A percentile compares a stretch with the other conserved stretches of the same genome.
Evolutionary conservation across 805 yeast species (phyloP).

Genomic region (Lipomyces yamanashiensis): DNA sequence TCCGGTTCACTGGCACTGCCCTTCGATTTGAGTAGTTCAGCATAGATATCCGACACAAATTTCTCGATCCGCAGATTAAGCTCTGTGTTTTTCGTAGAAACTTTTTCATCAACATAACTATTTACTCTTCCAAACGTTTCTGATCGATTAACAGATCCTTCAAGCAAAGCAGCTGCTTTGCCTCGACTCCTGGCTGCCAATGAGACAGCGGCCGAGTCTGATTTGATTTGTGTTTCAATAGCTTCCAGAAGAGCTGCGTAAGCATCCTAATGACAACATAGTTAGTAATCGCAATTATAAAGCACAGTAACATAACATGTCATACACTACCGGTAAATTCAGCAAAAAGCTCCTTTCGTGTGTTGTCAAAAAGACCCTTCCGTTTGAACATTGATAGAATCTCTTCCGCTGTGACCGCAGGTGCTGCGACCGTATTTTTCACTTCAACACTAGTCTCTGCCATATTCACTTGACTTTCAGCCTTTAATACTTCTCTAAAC

Average conservation of each 20-base stretch:
- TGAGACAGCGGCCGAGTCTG: conserved; percentile 23
- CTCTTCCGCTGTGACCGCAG: conserved; percentile 49
- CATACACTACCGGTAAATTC: conserved; percentile 37
- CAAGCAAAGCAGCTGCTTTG: conserved; percentile 38
- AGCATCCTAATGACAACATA: conserved; percentile 2
- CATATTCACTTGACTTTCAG: background rate
- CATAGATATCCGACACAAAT: conserved; percentile 18
- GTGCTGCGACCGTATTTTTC: background rate
- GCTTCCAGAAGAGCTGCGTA: conserved; percentile 19
- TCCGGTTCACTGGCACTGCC: background rate
- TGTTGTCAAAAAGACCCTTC: conserved; percentile 37
- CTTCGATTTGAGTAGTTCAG: conserved; percentile 14
- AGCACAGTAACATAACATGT: background rate
- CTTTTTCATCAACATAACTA: conserved; percentile 33
- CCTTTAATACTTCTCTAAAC: background rate
- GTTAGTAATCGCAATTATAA: background rate
- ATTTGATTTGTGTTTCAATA: conserved; percentile 21
- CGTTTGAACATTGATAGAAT: conserved; percentile 34
- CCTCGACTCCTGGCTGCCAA: conserved; percentile 32
- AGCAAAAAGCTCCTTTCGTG: conserved; percentile 31
- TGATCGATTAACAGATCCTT: conserved; percentile 38
- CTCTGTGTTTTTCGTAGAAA: conserved; percentile 18
- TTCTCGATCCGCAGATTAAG: conserved; percentile 18
- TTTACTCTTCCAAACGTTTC: conserved; percentile 31
- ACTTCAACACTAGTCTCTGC: background rate